Evolutionary conservation across 2,329 filamentous ascomycete genomes (phyloP), one percentile per base, ranked within the genome.

Genomic region (Diaporthe sp.): DNA sequence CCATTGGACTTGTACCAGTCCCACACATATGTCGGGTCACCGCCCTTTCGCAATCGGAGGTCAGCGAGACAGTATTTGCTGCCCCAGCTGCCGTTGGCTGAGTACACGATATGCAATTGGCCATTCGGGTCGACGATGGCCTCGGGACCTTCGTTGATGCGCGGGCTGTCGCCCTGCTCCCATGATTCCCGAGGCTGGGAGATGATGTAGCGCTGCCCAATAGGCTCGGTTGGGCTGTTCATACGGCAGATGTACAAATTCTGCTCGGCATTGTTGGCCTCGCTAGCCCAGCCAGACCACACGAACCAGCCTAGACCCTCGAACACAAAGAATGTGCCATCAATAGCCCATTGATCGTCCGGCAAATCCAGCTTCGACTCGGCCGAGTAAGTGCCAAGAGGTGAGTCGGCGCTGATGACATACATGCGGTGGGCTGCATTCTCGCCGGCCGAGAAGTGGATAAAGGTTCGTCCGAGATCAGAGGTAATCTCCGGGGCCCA

Each of bases 1-100:
- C 80, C 80, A 47, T 80, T 80, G 4, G 79, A 80, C 78, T 81
- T 81, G 65, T 80, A 79, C 79, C 79, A 81, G 65, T 81, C 79
- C 80, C 79, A 80, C 1, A 79, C 78, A 63, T 80, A 77, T 0
- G 79, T 79, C 13, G 80, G 80, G 72, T 81, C 75, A 17, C 80
- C 80, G 20, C 79, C 79, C 70, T 78, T 79, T 22, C 76, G 76
- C 1, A 81, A 77, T 0, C 80, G 79, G 3, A 81, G 76, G 75
- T 81, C 80, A 0, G 78, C 80, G 2, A 81, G 75, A 72, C 80
- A 81, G 73, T 81, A 81, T 51, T 72, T 78, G 61, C 60, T 74
- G 68, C 57, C 71, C 80, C 80, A 81, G 75, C 79, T 81, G 53
- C 79, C 79, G 71, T 81, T 80, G 58, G 79, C 78, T 17, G 80